These are phyloP conservation scores for Carallia brachiata DNA, from an alignment of 345 rosid genomes.

Conservation along the genomic window DNA sequence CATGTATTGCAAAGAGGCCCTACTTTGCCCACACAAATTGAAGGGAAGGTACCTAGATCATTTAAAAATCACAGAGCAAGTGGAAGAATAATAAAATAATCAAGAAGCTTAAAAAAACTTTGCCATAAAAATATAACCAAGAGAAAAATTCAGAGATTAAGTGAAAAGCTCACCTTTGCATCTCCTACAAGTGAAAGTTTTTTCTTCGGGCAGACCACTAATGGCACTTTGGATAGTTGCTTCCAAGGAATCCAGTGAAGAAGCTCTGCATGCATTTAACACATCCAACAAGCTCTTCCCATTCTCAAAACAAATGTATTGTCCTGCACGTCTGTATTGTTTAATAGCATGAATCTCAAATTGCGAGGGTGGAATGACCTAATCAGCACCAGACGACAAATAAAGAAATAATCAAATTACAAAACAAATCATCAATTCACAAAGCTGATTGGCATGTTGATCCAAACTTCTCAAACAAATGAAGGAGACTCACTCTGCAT, in stretches of 20 bases:
- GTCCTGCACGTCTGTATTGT: constrained; percentile 87
- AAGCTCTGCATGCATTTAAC: constrained; percentile 71
- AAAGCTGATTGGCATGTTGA: constrained; percentile 23
- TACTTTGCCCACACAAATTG: constrained; percentile 58
- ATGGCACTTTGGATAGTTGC: constrained; percentile 57
- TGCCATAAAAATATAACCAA: not conserved
- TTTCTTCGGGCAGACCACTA: constrained; percentile 56
- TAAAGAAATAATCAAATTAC: constrained; percentile 15
- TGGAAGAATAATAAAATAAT: constrained; percentile 5
- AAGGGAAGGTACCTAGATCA: constrained; percentile 56
- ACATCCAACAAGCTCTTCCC: constrained; percentile 98
- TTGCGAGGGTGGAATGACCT: constrained; percentile 94
- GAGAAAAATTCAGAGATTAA: not conserved
- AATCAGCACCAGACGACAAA: constrained; percentile 20
- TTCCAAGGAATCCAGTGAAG: constrained; percentile 71
- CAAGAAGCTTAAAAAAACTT: not conserved
- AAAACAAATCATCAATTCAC: constrained; percentile 21
- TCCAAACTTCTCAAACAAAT: constrained; percentile 11
- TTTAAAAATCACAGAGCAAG: constrained; percentile 20
- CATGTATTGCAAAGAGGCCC: constrained; percentile 81
- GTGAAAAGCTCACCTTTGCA: constrained; percentile 63
- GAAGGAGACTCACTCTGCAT: constrained; percentile 54
- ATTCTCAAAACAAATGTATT: constrained; percentile 94
- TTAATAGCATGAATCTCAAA: constrained; percentile 98
- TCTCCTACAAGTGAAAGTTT: constrained; percentile 69